Percentiles rank a stretch among this genome's conserved stretches.
These are phyloP conservation scores for Mycena polygramma DNA, from an alignment of 768 basidiomycete species.

Conservation along the genomic window DNA sequence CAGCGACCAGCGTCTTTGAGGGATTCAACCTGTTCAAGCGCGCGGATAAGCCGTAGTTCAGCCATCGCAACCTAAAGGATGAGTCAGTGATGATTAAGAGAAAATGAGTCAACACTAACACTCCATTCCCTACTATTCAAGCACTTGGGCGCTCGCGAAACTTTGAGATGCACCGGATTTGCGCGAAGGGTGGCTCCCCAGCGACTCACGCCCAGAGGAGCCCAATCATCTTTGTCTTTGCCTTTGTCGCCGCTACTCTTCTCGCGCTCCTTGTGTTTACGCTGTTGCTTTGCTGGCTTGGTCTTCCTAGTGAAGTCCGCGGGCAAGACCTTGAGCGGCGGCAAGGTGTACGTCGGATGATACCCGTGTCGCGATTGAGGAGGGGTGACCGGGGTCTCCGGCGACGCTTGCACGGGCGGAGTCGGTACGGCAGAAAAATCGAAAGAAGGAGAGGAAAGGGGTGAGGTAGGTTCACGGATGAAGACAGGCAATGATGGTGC, in stretches of 20 bases:
- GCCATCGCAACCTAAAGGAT: conserved; percentile 75
- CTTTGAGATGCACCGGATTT: conserved; percentile 81
- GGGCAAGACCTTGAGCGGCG: conserved; percentile 63
- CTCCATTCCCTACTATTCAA: conserved; percentile 86
- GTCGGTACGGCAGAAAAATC: conserved; percentile 38
- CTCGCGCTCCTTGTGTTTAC: conserved; percentile 64
- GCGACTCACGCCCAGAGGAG: conserved; percentile 72
- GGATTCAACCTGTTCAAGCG: conserved; percentile 86
- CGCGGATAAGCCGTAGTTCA: conserved; percentile 82
- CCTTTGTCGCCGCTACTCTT: conserved; percentile 54
- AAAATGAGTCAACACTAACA: conserved; percentile 60
- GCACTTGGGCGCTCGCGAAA: conserved; percentile 81
- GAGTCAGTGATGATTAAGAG: conserved; percentile 10
- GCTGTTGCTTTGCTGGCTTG: conserved; percentile 59
- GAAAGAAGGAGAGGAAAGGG: conserved; percentile 43
- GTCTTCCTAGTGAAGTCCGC: conserved; percentile 63
- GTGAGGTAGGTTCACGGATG: conserved; percentile 44
- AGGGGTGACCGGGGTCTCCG: conserved; percentile 29
- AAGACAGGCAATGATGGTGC: conserved; percentile 43
- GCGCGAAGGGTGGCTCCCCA: conserved; percentile 83
- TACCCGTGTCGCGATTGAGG: conserved; percentile 48
- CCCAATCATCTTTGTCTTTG: conserved; percentile 67
- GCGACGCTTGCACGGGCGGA: conserved; percentile 36
- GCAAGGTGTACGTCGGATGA: conserved; percentile 60
- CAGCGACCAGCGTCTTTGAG: conserved; percentile 86